These are phyloP conservation scores for Singerocomus inundabilis DNA, from an alignment of 1,284 basidiomycete genomes.

Conservation along the genomic window DNA sequence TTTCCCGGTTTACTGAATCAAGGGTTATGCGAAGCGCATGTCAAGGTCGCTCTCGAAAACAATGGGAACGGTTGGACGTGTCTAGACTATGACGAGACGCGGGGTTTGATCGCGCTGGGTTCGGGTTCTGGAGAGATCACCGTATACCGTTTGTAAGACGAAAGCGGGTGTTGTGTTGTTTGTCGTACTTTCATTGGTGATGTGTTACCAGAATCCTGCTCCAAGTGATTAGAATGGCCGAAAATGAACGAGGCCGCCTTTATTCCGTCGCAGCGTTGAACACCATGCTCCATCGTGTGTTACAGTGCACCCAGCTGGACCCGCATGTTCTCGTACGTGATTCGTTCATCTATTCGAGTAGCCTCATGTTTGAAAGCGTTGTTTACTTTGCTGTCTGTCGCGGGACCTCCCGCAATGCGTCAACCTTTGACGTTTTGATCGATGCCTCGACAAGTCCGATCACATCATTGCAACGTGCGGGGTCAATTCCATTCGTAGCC, in stretches of 20 bases:
- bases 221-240: conserved; percentile 8
- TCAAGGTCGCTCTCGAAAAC: conserved; percentile 31
- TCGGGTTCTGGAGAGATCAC: conserved; percentile 46
- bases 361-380: neutral
- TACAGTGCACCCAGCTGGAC: neutral
- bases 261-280: neutral
- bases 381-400: conserved; percentile 11
- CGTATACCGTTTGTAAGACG: conserved; percentile 40
- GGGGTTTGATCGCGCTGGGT: conserved; percentile 51
- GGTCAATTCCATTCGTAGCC: neutral
- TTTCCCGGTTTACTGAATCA: conserved; percentile 45
- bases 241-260: neutral
- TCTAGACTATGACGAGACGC: conserved; percentile 56
- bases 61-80: conserved; percentile 48
- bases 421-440: conserved; percentile 6
- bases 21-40: conserved; percentile 16
- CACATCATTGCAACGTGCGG: conserved; percentile 1
- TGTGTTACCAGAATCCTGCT: neutral
- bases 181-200: conserved; percentile 1
- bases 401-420: conserved; percentile 10
- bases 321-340: conserved; percentile 14
- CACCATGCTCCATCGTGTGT: neutral
- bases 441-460: conserved; percentile 6
- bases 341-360: neutral
- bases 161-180: neutral